Base-by-base conservation (phyloP, 106 monocot species). In the Platanthera zijinensis region DNA sequence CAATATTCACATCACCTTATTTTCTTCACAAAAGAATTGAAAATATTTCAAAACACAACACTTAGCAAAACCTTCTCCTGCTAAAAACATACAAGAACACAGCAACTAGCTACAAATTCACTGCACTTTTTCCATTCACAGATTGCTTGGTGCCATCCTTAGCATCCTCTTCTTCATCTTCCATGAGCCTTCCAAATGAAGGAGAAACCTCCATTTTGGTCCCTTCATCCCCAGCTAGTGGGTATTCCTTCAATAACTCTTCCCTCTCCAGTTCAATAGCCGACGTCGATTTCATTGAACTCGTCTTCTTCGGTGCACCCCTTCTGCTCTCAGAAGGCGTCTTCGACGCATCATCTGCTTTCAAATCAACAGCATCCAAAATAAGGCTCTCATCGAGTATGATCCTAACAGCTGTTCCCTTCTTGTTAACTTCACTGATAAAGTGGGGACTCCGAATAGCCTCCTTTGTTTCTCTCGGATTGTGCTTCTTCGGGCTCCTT, bases 241-340 rank as follows among this genome's bases (percentile, higher is more conserved):
- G 9, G 53, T 10, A 46, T 5, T 46, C 47, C 48, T 48, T 46
- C 47, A 49, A 48, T 49, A 47, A 57, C 32, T 69, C 59, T 25
- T 75, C 75, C 45, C 57, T 75, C 25, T 76, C 83, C 7, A 52
- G 47, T 39, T 15, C 57, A 48, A 62, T 50, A 12, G 67, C 82
- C 7, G 77, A 77, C 52, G 63, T 83, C 8, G 51, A 14, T 62
- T 76, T 81, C 11, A 45, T 63, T 1, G 80, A 78, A 71, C 52
- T 71, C 54, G 86, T 89, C 68, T 71, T 81, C 67, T 81, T 85
- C 50, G 81, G 50, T 39, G 73, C 83, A 76, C 70, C 83, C 78
- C 80, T 88, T 18, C 84, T 53, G 45, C 63, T 52, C 15, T 77
- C 57, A 52, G 77, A 50, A 21, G 70, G 56, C 13, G n/a, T 61